A percentile compares a stretch with the other conserved stretches of the same genome.
These are phyloP conservation scores for Trapa incisa DNA, from an alignment of 345 rosid species.

Conservation along the genomic window DNA sequence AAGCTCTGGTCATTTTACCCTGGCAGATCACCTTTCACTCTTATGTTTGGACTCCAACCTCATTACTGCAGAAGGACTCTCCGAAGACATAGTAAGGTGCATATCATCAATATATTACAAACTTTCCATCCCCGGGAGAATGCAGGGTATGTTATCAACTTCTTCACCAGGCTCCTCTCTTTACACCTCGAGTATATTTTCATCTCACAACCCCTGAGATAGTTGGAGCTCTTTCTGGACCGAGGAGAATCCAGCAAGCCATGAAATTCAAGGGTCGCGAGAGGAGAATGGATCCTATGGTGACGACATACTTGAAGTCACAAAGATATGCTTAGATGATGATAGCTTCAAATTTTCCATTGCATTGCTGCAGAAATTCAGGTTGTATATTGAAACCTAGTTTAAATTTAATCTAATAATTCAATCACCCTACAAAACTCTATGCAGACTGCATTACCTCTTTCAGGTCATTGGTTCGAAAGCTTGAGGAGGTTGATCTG, in stretches of 20 bases:
- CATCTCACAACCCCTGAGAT: slow-evolving; percentile 49
- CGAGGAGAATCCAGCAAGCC: slow-evolving; percentile 24
- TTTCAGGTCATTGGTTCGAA: slow-evolving; percentile 49
- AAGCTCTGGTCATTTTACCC: slow-evolving; percentile 43
- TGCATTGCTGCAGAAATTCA: slow-evolving; percentile 51
- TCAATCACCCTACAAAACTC: not conserved
- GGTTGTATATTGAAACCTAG: slow-evolving; percentile 24
- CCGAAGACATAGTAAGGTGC: slow-evolving; percentile 69
- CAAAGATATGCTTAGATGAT: slow-evolving; percentile 43
- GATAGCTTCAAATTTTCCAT: slow-evolving; percentile 49
- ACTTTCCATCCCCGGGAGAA: slow-evolving; percentile 28
- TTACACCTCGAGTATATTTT: slow-evolving; percentile 65
- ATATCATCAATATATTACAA: slow-evolving; percentile 73
- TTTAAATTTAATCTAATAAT: not conserved
- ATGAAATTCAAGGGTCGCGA: slow-evolving; percentile 22
- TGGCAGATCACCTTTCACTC: slow-evolving; percentile 61
- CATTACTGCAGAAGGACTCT: slow-evolving; percentile 46
- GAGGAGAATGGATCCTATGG: slow-evolving; percentile 30
- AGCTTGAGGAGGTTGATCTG: slow-evolving; percentile 69
- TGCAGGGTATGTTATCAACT: slow-evolving; percentile 23
- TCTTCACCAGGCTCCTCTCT: slow-evolving; percentile 58
- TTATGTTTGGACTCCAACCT: slow-evolving; percentile 21
- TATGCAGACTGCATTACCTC: not conserved
- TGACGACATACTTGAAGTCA: slow-evolving; percentile 34
- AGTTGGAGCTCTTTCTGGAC: slow-evolving; percentile 42